Evolutionary conservation across 352 stramenopile genomes (phyloP), one percentile per base, ranked within the genome.

Genomic region (Phytopythium ostracodes): DNA sequence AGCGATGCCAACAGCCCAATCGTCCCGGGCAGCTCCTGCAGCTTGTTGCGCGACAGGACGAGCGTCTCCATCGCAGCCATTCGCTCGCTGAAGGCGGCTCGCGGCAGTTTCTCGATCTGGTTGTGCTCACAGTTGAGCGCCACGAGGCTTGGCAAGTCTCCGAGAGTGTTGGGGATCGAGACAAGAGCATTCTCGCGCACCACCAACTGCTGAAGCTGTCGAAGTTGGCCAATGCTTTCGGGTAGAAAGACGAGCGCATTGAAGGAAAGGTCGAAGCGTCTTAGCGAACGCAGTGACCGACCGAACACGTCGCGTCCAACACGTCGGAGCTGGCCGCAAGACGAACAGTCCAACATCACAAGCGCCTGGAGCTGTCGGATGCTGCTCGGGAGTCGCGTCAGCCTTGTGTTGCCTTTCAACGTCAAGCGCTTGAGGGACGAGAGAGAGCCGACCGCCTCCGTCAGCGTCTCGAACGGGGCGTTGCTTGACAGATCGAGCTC

Each of bases 401-500:
- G 61, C 5, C 44, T 51, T 0, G 59, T 20, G 31, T 84, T 86
- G 4, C 76, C 81, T 44, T 72, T 71, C 11, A 90, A 10, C 22
- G 60, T 60, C 3, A 88, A 68, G 1, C 62, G 51, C 46, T 80
- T 63, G 8, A 90, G 64, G 6, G 63, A 67, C 15, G 63, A n/a
- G 0, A 90, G 58, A 18, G 61, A 60, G 1, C 77, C 70, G 10
- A 88, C 62, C 14, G 62, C 60, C 29, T 88, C 77, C 2, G 66
- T 56, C 47, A 88, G 60, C 4, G 36, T 22, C 55, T 71, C 64
- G 3, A 90, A 59, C 27, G 58, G 4, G 60, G 14, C 35, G 22
- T 92, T 94, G 44, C 63, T 75, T 10, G 64, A 65, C 2, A 92
- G 36, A 29, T 86, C 75, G 29, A 94, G 72, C 31, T 85, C 71